Evolutionary conservation across 257 asterid genomes (phyloP).

Genomic region (Solanum chilense): DNA sequence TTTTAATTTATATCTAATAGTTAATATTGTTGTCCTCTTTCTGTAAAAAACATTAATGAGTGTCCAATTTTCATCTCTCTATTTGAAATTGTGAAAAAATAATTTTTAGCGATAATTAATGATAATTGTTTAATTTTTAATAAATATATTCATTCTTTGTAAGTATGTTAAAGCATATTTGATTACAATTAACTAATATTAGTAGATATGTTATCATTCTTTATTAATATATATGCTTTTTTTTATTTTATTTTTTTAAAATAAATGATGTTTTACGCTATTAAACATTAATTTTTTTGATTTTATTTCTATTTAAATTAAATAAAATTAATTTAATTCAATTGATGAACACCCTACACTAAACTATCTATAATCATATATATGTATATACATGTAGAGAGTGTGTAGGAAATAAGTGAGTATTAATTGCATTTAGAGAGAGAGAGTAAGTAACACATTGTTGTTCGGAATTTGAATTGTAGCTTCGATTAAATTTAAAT

Average conservation of each 20-base stretch:
- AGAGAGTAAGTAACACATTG: neutral
- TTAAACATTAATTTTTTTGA: too few relatives aligned
- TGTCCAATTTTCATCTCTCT: neutral
- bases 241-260: too few relatives aligned
- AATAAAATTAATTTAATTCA: too few relatives aligned
- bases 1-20: neutral
- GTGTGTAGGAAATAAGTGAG: neutral
- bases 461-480: fast-evolving
- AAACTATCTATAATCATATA: neutral
- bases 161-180: too few relatives aligned
- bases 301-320: too few relatives aligned
- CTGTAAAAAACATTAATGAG: neutral
- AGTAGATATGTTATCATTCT: too few relatives aligned
- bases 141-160: too few relatives aligned
- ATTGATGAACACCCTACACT: neutral
- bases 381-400: neutral
- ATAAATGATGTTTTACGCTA: too few relatives aligned
- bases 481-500: fast-evolving
- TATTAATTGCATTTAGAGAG: neutral
- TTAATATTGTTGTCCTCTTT: neutral
- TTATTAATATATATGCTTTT: too few relatives aligned
- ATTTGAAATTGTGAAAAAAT: neutral
- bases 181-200: too few relatives aligned
- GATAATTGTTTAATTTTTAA: too few relatives aligned
- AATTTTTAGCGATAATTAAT: too few relatives aligned